These are phyloP conservation scores for Nymphaea colorata DNA, from an alignment of 164 flowering plant species.

Conservation along the genomic window DNA sequence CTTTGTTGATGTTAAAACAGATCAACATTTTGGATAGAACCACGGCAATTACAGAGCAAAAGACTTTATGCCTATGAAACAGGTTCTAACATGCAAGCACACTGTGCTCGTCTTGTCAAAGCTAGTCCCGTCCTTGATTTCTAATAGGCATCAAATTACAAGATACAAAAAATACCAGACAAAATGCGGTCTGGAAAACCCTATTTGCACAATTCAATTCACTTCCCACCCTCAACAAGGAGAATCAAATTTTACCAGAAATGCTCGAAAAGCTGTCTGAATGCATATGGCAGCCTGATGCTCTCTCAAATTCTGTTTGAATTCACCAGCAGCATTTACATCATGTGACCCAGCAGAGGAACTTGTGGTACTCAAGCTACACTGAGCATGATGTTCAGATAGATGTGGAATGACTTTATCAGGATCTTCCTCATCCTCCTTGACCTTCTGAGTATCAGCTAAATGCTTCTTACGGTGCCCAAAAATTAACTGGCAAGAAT, in stretches of 20 bases:
- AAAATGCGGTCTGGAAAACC: no score
- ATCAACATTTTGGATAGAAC: no score
- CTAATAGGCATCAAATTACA: no score
- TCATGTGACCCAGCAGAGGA: constrained; percentile 30
- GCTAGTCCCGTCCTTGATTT: no score
- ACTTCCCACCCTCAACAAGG: background rate
- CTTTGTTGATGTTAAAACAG: no score
- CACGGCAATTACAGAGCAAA: no score
- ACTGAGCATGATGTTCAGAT: constrained; percentile 21
- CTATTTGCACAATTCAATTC: no score
- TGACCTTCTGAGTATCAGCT: constrained; percentile 27
- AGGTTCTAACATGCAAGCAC: no score
- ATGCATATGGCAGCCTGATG: constrained; percentile 73
- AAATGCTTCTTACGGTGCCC: constrained; percentile 53
- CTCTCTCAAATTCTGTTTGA: constrained; percentile 32
- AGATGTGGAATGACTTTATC: constrained; percentile 13
- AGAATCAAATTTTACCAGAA: constrained; percentile 43
- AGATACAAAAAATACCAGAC: no score
- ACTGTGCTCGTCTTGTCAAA: no score
- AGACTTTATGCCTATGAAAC: no score
- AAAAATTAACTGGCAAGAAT: constrained; percentile 21
- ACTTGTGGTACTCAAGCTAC: constrained; percentile 23
- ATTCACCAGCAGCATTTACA: constrained; percentile 22
- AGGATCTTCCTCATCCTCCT: constrained; percentile 29
- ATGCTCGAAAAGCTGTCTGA: constrained; percentile 90